Evolutionary conservation across 1,284 basidiomycete genomes (phyloP), one percentile per base, ranked within the genome.

Genomic region (Entoloma clypeatum): DNA sequence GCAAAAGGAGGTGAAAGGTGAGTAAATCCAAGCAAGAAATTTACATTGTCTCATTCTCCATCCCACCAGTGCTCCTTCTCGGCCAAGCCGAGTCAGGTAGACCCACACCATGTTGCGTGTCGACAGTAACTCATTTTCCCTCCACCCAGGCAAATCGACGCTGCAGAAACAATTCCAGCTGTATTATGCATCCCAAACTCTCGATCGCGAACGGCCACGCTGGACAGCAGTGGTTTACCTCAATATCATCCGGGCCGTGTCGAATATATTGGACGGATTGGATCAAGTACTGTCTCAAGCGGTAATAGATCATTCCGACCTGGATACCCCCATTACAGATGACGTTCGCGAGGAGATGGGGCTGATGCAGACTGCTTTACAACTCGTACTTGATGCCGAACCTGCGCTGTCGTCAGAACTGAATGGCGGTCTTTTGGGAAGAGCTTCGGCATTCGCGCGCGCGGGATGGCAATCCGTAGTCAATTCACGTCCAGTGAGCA

Each of bases 131-230:
- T n/a, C n/a, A n/a, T n/a, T n/a, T n/a, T 22, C 11, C 8, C n/a
- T 16, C 24, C 27, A 19, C 4, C 26, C 32, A 39, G 33, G 80
- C 43, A 84, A 82, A 55, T 80, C 77, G 2, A 81, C 79, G 10
- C 63, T 83, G 5, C 77, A 79, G 49, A 82, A 82, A 53, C 79
- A 84, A 57, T 82, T 84, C 52, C 81, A 84, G 52, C 65, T 85
- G 1, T 78, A 78, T 59, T 81, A 83, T 50, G 72, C 78, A 8
- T 79, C 79, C 9, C 69, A 75, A 36, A 64, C 72, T 2, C 67
- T 85, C 36, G 80, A 85, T 49, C 63, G 66, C 45, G 78, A 80
- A 60, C 72, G 76, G 17, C 74, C 78, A 0, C 70, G 69, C n/a
- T 85, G 82, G 81, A 68, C 74, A 25, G 74, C 79, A 4, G 75